Evolutionary conservation across 2,329 filamentous ascomycete species (phyloP).

Genomic region (Diplodia corticola): DNA sequence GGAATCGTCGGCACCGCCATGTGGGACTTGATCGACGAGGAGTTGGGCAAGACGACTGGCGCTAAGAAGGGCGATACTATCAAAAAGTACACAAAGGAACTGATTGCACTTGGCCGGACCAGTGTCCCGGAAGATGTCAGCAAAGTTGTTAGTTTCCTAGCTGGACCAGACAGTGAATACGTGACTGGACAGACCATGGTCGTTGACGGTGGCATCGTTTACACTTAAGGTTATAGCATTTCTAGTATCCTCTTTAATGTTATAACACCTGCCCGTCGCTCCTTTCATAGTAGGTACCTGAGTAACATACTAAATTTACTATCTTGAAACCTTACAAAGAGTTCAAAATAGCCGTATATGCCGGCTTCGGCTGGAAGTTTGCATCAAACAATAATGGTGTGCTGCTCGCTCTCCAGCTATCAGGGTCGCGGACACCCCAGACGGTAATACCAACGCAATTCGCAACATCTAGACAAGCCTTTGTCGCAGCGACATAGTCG

Average conservation of each 20-base stretch:
- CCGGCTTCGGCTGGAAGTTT: constrained; percentile 45
- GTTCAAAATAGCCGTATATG: constrained; percentile 36
- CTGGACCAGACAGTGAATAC: constrained; percentile 61
- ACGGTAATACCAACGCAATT: constrained; percentile 68
- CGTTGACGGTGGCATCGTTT: constrained; percentile 62
- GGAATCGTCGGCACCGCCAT: constrained; percentile 67
- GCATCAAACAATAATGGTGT: constrained; percentile 47
- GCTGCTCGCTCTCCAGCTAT: constrained; percentile 44
- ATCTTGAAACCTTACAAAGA: background rate
- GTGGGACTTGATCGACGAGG: constrained; percentile 69
- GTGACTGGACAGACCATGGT: constrained; percentile 67
- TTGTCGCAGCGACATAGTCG: constrained; percentile 58
- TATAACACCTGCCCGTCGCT: too few relatives aligned
- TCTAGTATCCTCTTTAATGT: too few relatives aligned
- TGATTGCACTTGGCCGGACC: constrained; percentile 59
- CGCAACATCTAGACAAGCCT: constrained; percentile 58
- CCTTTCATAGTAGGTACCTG: background rate
- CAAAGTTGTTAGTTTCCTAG: constrained; percentile 63
- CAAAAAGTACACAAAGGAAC: constrained; percentile 54
- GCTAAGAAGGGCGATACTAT: constrained; percentile 56
- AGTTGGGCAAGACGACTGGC: constrained; percentile 55
- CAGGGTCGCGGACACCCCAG: constrained; percentile 53
- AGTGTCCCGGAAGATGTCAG: constrained; percentile 65
- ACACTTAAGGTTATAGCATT: constrained; percentile 32
- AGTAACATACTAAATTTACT: background rate